These are phyloP conservation scores for Zoysia matrella DNA, from an alignment of 202 grass and related monocot genomes.

Conservation along the genomic window DNA sequence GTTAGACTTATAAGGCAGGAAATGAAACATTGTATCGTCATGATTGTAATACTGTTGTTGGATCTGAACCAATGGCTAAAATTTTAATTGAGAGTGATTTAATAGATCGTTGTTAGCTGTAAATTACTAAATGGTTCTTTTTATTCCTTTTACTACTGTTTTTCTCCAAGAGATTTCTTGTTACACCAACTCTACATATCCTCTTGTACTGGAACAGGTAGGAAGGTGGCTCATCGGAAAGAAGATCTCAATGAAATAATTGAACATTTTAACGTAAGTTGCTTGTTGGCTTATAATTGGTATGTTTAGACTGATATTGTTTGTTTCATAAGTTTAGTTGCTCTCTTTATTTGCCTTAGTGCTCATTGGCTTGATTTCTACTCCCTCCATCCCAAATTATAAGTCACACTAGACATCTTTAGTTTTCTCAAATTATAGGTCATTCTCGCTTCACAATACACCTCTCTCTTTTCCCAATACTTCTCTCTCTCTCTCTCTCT, in stretches of 20 bases:
- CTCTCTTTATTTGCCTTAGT: conserved; percentile 17
- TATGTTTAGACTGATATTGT: not conserved
- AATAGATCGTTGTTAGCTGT: not conserved
- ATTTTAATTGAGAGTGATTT: not conserved
- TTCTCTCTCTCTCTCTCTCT: no score
- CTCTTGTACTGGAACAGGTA: conserved; percentile 57
- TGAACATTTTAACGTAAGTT: conserved; percentile 96
- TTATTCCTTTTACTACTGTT: conserved; percentile 24
- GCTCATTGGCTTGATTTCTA: not conserved
- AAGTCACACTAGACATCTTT: no score
- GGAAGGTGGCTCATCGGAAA: conserved; percentile 81
- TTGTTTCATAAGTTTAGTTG: not conserved
- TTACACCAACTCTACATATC: conserved; percentile 29
- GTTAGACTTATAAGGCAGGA: no score
- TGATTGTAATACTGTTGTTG: no score
- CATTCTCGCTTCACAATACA: no score
- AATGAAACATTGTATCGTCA: no score
- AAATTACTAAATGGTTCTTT: not conserved
- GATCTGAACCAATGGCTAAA: not conserved
- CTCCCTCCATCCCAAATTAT: no score
- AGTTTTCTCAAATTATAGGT: no score
- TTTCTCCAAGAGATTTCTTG: conserved; percentile 8
- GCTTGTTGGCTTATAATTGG: conserved; percentile 24
- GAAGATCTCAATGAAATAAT: conserved; percentile 80
- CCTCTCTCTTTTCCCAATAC: no score